Percentiles rank a stretch among this genome's conserved stretches.
Conservation (phyloP, 768 basidiomycete species). For the Daedaleopsis sinensis region DNA sequence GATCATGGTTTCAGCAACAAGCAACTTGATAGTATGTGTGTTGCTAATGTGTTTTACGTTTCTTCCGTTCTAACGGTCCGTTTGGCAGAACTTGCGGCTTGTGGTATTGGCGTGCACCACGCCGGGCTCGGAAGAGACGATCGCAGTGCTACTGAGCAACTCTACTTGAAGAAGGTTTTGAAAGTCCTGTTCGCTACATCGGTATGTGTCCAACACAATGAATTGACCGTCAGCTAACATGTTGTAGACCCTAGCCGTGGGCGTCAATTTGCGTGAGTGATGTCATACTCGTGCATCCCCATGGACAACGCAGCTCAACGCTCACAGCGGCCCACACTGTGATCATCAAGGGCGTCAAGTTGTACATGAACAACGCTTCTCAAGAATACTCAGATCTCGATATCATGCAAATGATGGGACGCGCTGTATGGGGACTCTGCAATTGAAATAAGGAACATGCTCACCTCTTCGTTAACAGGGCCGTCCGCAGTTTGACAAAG, state of each 20-base stretch:
- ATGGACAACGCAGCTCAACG: slow-evolving; percentile 2
- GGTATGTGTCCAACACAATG: slow-evolving; percentile 44
- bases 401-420: slow-evolving; percentile 94
- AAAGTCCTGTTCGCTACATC: slow-evolving; percentile 82
- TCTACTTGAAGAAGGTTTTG: slow-evolving; percentile 67
- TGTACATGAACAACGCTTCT: slow-evolving; percentile 69
- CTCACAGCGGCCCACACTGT: slow-evolving; percentile 85
- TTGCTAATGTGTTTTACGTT: background rate
- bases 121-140: slow-evolving; percentile 82
- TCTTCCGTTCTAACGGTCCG: background rate
- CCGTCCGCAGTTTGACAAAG: slow-evolving; percentile 89
- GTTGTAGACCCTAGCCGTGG: slow-evolving; percentile 87
- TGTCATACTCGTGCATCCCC: background rate
- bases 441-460: too few relatives aligned
- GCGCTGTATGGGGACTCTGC: slow-evolving; percentile 57
- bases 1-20: slow-evolving; percentile 66
- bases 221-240: background rate
- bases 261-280: slow-evolving; percentile 87
- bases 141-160: slow-evolving; percentile 69
- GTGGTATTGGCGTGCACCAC: slow-evolving; percentile 90
- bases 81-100: slow-evolving; percentile 56
- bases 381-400: slow-evolving; percentile 92
- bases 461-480: slow-evolving; percentile 48
- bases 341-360: slow-evolving; percentile 87
- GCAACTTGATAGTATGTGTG: slow-evolving; percentile 56